Percentiles rank a stretch among this genome's conserved stretches.
phyloP scores from a whole-genome alignment of 2,329 filamentous ascomycete species.

The Colletotrichum spaethianum region DNA sequence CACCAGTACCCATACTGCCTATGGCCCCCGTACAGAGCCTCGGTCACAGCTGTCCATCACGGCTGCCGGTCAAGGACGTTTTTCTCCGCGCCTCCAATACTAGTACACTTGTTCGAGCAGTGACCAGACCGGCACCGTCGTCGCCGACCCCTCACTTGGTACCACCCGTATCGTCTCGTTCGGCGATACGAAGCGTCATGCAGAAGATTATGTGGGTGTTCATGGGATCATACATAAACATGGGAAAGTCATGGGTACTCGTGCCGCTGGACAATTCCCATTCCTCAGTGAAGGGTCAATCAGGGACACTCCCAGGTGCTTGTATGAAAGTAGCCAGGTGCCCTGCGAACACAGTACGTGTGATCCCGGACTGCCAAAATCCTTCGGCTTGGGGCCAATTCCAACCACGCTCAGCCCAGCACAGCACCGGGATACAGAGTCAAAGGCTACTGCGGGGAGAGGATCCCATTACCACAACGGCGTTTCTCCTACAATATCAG shows the following conservation, averaged over 20 bases:
- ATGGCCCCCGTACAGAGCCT: not conserved
- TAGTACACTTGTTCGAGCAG: not conserved
- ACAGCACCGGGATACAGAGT: not conserved
- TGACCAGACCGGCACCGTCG: no score
- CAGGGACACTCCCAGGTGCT: not conserved
- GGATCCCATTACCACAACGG: not conserved
- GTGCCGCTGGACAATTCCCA: not conserved
- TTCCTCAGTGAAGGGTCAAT: not conserved
- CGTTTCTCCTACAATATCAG: not conserved
- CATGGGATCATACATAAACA: not conserved
- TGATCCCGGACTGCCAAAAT: not conserved
- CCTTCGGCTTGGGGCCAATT: no score
- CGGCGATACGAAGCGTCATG: no score
- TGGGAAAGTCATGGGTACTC: constrained; percentile 10
- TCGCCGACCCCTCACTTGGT: not conserved
- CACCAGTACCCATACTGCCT: not conserved
- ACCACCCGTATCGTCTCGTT: not conserved
- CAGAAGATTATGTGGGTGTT: no score
- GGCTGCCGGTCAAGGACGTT: not conserved
- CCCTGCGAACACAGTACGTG: not conserved
- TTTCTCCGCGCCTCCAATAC: not conserved
- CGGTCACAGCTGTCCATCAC: not conserved
- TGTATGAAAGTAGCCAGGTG: not conserved
- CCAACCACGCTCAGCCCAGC: no score
- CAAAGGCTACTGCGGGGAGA: not conserved